Base-by-base conservation (phyloP, 2,329 filamentous ascomycete genomes). In the Exophiala oligosperma region DNA sequence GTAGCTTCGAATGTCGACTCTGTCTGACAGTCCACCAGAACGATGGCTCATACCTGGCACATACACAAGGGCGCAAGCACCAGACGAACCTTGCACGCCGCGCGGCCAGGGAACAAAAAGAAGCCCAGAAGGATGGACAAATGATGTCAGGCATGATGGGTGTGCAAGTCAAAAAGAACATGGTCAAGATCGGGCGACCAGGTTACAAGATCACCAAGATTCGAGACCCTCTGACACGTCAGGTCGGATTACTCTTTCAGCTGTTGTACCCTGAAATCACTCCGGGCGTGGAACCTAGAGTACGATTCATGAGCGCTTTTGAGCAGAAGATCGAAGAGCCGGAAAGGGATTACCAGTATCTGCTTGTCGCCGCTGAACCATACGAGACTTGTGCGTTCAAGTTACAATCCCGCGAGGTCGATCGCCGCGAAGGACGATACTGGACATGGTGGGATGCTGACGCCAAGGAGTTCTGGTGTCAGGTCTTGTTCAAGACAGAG, bases 161-260 rank as follows among this genome's bases (percentile, higher is more conserved):
- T 23, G 91, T 91, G 60, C 87, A 88, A 67, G 82, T 90, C n/a
- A 85, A 88, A 71, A 87, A 87, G 72, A 95, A 96, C 70, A 78
- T 91, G 14, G 86, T 97, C 71, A 97, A 97, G 84, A 97, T 99
- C 68, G 94, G 94, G 3, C 84, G 93, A 4, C 94, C 94, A 0
- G 94, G 94, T 0, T 99, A 99, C 79, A 95, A 96, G 75, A 97
- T 99, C 74, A 97, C 92, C 21, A 99, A 99, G 80, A 88, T 93
- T 48, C 84, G 92, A 63, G 93, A 99, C 73, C 90, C 91, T 3
- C 82, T 93, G 65, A 95, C 92, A 55, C 80, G 90, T 41, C 94
- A 99, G 77, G 84, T 92, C 67, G 94, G 94, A 0, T 73, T 99
- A 68, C 79, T 97, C n/a, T 97, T 97, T 76, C 93, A 97, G 77